phyloP scores from a whole-genome alignment of 169 alveolate genomes.

The Plasmodium malariae region DNA sequence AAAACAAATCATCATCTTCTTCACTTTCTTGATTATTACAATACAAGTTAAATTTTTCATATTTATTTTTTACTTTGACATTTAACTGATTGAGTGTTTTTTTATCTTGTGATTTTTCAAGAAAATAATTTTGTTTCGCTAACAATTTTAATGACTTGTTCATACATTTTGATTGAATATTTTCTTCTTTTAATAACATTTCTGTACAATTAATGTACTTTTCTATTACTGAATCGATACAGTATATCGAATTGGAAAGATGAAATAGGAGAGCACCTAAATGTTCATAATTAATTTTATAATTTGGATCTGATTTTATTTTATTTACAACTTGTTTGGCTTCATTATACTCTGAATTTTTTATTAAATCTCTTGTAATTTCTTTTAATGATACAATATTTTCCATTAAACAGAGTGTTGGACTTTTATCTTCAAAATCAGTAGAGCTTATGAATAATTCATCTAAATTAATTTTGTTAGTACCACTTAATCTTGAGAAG shows the following conservation, averaged over 20 bases:
- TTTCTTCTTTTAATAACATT: slow-evolving; percentile 79
- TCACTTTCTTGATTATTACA: slow-evolving; percentile 38
- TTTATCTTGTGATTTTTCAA: slow-evolving; percentile 82
- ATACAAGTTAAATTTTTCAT: slow-evolving; percentile 14
- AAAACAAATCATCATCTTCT: slow-evolving; percentile 57
- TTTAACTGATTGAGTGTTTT: slow-evolving; percentile 55
- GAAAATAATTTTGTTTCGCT: slow-evolving; percentile 81
- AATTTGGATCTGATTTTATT: slow-evolving; percentile 68
- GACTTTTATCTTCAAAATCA: slow-evolving; percentile 83
- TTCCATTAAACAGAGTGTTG: slow-evolving; percentile 84
- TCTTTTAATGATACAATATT: slow-evolving; percentile 81
- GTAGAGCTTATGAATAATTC: slow-evolving; percentile 81
- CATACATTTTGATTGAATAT: slow-evolving; percentile 75
- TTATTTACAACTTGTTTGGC: slow-evolving; percentile 78
- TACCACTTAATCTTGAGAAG: background rate
- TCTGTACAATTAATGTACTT: slow-evolving; percentile 75
- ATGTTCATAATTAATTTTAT: background rate
- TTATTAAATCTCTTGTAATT: slow-evolving; percentile 78
- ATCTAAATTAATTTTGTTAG: slow-evolving; percentile 73
- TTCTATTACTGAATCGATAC: slow-evolving; percentile 42
- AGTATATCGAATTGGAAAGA: slow-evolving; percentile 29
- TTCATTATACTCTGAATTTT: slow-evolving; percentile 73
- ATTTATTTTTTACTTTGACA: slow-evolving; percentile 27
- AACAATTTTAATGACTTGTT: slow-evolving; percentile 79
- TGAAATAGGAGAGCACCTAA: slow-evolving; percentile 12